Evolutionary conservation across 2,329 filamentous ascomycete species (phyloP), one percentile per base, ranked within the genome.

Genomic region (Fusarium pseudocircinatum): DNA sequence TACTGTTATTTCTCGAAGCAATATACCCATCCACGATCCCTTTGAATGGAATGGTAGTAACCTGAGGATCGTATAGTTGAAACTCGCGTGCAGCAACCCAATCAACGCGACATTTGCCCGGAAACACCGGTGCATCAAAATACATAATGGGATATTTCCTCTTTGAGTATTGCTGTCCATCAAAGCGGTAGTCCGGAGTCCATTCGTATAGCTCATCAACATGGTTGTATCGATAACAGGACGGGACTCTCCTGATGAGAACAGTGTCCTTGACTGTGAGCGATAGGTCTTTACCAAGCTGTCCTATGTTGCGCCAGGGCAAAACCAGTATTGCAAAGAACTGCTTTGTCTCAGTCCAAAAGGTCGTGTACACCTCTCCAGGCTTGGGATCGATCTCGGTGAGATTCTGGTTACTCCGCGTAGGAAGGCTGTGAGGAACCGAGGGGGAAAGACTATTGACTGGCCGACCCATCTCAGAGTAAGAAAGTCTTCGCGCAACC

Each of bases 111-210:
- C 54, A 63, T 8, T 50, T 4, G 1, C 57, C 40, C 0, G 70
- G 69, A 15, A 73, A 70, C 2, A 24, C 20, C 2, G 1, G 1
- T 0, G 13, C 30, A 14, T 73, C 60, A 6, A 73, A 73, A 15
- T 56, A 74, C 2, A 68, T 28, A 1, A 67, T 60, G 1, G 71
- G 71, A 30, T 63, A 74, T 22, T 58, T 34, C 2, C 71, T 36
- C 10, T 49, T 52, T 0, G 46, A 4, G 10, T 32, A 40, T 0
- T 20, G 7, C 2, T n/a, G 1, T 0, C 60, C 70, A 2, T 24
- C 47, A 0, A 16, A 4, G 5, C 43, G 40, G 10, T 34, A 74
- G 0, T 13, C 20, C 2, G 50, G 16, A 2, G 34, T 37, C 62
- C 67, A 70, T 30, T 37, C 43, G 9, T 15, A 40, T 12, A 2